Base-by-base conservation (phyloP, 257 asterid species). In the Leptodermis oblonga region DNA sequence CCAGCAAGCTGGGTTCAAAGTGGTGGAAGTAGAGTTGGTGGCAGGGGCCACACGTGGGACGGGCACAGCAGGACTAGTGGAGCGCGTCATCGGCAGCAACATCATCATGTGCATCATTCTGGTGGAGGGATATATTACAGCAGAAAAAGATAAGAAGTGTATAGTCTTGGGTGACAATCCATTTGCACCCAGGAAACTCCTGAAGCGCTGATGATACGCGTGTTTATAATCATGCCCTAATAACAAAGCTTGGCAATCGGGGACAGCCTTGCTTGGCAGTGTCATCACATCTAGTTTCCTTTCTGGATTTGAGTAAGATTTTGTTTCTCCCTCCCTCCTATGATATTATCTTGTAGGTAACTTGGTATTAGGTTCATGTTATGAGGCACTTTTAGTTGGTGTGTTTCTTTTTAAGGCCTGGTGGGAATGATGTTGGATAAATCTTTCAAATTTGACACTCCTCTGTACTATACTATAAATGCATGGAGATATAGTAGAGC, bases 51-150 rank as follows among this genome's bases (percentile, higher is more conserved):
- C 45, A 49, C 86, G 3, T 88, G 92, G 96, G 97, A 88, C 49
- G 93, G 88, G 33, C 92, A 84, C 22, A 72, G 80, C n/a, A 81
- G 90, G 75, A 42, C 79, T 4, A 66, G 83, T 63, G 99, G 97
- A 18, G 60, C 92, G 17, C 93, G 93, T 0, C 87, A 86, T 42
- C 78, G 96, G 51, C 87, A 84, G 68, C 78, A 88, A 51, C 83
- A 62, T 71, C 98, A 92, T 69, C 85, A 85, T 65, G 76, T 87
- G 61, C 87, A 62, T 68, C 97, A 89, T 73, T 82, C 96, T 0
- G 97, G 96, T 51, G 95, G 96, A 31, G 99, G 99, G 51, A 53
- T 83, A 62, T 86, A 87, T 79, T 89, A 94, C 49, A 86, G 91
- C 59, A 83, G 99, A 76, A 86, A 96, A 74, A 83, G 87, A 74